Evolutionary conservation across 2,329 filamentous ascomycete genomes (phyloP), one percentile per base, ranked within the genome.

Genomic region (Hymenoscyphus fructigenus): DNA sequence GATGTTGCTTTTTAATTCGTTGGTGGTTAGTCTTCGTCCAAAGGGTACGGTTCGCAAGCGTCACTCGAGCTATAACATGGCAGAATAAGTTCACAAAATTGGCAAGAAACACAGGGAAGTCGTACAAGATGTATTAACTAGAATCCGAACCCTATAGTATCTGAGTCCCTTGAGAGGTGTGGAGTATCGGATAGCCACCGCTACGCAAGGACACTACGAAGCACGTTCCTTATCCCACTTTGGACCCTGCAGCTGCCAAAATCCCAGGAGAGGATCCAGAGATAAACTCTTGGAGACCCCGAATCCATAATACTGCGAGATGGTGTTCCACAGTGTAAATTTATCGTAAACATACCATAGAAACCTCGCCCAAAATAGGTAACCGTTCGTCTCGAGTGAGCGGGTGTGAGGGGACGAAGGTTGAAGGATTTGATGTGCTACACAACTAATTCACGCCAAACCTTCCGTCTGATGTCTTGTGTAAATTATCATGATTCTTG

Each of bases 141-240:
- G 53, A 56, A 28, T 56, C 53, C 5, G 26, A 56, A 28, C 26
- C 53, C 53, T 26, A 56, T 28, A 56, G 6, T 17, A 17, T 57
- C 29, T 15, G 28, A 57, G 53, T 29, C 26, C 53, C 53, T n/a
- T 57, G 29, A 28, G 2, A 32, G 20, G 28, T 29, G 59, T 32
- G 59, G 59, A 60, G 59, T 26, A 23, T 23, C 26, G 36, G 34
- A 59, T 59, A 20, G 57, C 34, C 23, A 59, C 57, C 32, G 57
- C 36, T 28, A 38, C 32, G 38, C 32, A 36, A 41, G 57, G 34
- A 38, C 23, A 36, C n/a, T 6, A 26, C 32, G 38, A 23, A 28
- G 38, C 59, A 53, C 32, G 59, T 50, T 60, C 59, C 59, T 38
- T 41, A 60, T 60, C 59, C 59, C 59, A 60, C 44, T 41, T 60